phyloP scores from a whole-genome alignment of 768 basidiomycete genomes.

The Boletus pseudo-olivaceus region DNA sequence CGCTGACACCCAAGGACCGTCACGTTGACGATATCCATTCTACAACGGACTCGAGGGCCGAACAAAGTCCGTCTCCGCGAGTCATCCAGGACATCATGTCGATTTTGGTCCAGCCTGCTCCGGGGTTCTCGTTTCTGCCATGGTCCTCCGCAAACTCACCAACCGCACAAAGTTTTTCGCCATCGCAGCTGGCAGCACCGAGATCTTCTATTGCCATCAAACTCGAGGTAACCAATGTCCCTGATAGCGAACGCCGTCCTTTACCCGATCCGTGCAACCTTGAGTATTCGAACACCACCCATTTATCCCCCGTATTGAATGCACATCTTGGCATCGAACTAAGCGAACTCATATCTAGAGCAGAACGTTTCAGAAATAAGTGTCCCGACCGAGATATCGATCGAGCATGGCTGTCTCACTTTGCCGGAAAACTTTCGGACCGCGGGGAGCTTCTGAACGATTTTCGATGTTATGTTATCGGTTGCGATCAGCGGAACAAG shows the following conservation, averaged over 20 bases:
- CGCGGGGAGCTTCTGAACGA: constrained; percentile 55
- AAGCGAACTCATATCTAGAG: constrained; percentile 51
- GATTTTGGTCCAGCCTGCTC: constrained; percentile 22
- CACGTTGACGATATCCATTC: background rate
- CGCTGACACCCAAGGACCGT: background rate
- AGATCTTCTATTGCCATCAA: background rate
- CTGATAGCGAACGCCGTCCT: background rate
- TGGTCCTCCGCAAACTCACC: constrained; percentile 5
- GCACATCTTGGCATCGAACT: constrained; percentile 61
- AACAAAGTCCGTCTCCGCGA: constrained; percentile 24
- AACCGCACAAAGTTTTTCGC: background rate
- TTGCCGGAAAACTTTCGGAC: constrained; percentile 61
- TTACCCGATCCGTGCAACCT: constrained; percentile 1
- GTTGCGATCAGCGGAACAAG: constrained; percentile 67
- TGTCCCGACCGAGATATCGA: constrained; percentile 60
- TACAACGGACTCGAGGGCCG: background rate
- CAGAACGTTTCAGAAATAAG: constrained; percentile 49
- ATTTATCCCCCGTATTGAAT: constrained; percentile 52
- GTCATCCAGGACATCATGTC: constrained; percentile 32
- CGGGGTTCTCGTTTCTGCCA: constrained; percentile 6
- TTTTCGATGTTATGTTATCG: constrained; percentile 65
- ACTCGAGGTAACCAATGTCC: background rate
- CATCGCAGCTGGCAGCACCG: background rate
- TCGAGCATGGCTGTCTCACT: constrained; percentile 61
- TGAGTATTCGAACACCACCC: background rate